Evolutionary conservation across 169 alveolate species (phyloP), one percentile per base, ranked within the genome.

Genomic region (Eimeria brunetti): DNA sequence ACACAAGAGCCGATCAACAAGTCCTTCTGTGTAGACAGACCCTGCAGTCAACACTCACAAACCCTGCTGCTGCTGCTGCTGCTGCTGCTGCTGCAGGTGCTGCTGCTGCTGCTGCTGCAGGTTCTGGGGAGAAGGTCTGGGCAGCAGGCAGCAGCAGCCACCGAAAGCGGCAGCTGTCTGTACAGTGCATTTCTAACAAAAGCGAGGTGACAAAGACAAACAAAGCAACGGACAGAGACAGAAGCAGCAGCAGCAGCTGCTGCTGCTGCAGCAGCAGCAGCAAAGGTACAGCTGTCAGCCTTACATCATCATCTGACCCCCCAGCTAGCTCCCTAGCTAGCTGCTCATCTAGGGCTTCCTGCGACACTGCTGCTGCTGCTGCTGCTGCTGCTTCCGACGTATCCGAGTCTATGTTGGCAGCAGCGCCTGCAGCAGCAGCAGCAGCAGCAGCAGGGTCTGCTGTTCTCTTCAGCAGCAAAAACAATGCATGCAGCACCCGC

Each of bases 1-100:
- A 90, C 80, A n/a, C 95, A 90, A 46, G 83, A 71, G 53, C 89
- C 95, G 67, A 90, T 83, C 88, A 90, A 58, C 49, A 90, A 69
- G 64, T 71, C 64, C 76, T 75, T 90, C 89, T 90, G 95, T 11
- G 88, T 78, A 14, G 44, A 22, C 88, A 78, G 20, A 9, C 88
- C 67, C 88, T 78, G 69, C 88, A 46, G 6, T 8, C 84, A 38
- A 53, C 56, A 38, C 33, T 51, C 58, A 73, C 58, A 41, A 18
- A 73, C 56, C 53, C 56, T 22, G 53, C 84, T 73, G 53, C 84
- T 38, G 36, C 33, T 2, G 30, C 33, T 73, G 84, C 84, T 2
- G n/a, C n/a, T n/a, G n/a, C n/a, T n/a, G n/a, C n/a, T n/a, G n/a
- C n/a, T n/a, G n/a, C n/a, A n/a, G n/a, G n/a, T n/a, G 18, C 75